phyloP scores from a whole-genome alignment of 305 asterid species.

The Lippia alba region DNA sequence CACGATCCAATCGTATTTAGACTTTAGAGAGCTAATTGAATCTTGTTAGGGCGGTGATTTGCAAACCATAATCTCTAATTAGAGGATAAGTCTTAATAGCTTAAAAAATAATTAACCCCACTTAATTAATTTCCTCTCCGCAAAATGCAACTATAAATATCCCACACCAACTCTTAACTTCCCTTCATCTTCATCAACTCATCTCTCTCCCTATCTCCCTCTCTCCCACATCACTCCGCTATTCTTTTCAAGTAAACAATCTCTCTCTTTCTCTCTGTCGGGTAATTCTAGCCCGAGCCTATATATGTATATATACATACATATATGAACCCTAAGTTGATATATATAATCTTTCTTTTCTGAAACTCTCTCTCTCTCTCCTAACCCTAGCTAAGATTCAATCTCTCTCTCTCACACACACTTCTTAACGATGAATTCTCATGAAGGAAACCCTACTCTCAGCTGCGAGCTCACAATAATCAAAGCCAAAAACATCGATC shows the following conservation, averaged over 20 bases:
- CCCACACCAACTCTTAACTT: background rate
- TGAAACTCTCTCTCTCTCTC: background rate
- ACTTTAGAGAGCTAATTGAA: constrained; percentile 4
- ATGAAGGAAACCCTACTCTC: constrained; percentile 8
- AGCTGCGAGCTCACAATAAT: constrained; percentile 32
- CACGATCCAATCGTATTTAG: background rate
- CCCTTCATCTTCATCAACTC: background rate
- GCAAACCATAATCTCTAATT: constrained; percentile 33
- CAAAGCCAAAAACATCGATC: constrained; percentile 28
- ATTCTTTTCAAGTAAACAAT: too few species aligned
- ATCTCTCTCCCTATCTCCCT: background rate
- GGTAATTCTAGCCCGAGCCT: too few species aligned
- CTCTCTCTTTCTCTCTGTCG: too few species aligned
- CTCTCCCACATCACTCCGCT: background rate
- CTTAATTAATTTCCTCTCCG: constrained; percentile 18
- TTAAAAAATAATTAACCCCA: constrained; percentile 8
- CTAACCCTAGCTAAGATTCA: too few species aligned
- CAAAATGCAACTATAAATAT: constrained; percentile 33
- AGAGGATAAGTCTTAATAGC: constrained; percentile 20
- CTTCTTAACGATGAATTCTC: constrained; percentile 27
- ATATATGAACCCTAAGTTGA: too few species aligned
- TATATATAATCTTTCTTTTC: too few species aligned
- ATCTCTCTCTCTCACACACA: constrained; percentile 11
- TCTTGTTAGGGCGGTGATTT: constrained; percentile 25
- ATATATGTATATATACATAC: too few species aligned